Conservation (phyloP, 1,139 yeast genomes). For the Candida sp. region DNA sequence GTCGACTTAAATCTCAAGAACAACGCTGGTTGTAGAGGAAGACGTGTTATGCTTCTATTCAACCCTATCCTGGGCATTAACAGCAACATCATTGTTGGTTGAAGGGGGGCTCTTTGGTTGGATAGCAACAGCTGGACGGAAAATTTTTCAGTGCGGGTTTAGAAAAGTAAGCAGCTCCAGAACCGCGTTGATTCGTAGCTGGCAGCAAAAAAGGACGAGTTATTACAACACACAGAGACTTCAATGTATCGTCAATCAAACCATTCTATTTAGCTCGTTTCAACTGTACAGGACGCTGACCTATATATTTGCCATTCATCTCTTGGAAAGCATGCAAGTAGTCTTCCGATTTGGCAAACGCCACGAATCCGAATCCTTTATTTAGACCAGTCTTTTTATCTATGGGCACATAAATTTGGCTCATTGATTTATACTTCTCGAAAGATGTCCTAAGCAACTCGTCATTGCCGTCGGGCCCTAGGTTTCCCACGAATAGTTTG, state of each 20-base stretch:
- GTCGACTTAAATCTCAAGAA: slow-evolving; percentile 26
- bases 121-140: neutral
- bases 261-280: slow-evolving; percentile 60
- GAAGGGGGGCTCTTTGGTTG: neutral
- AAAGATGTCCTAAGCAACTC: slow-evolving; percentile 57
- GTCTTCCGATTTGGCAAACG: slow-evolving; percentile 64
- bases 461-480: slow-evolving; percentile 71
- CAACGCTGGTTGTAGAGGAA: neutral
- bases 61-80: slow-evolving; percentile 6
- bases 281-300: slow-evolving; percentile 73
- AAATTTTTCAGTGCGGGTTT: too few relatives aligned
- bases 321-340: slow-evolving; percentile 74
- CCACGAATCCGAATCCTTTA: slow-evolving; percentile 76
- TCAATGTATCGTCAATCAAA: too few relatives aligned
- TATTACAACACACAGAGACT: too few relatives aligned
- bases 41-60: neutral
- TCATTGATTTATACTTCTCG: slow-evolving; percentile 49
- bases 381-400: slow-evolving; percentile 47
- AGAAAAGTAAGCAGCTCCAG: too few relatives aligned
- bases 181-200: too few relatives aligned
- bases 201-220: too few relatives aligned
- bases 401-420: slow-evolving; percentile 58
- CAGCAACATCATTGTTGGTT: neutral
- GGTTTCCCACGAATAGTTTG: slow-evolving; percentile 74
- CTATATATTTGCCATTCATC: slow-evolving; percentile 78